These are phyloP conservation scores for Trichoderma sp. DNA, from an alignment of 2,329 filamentous ascomycete genomes.

Conservation along the genomic window DNA sequence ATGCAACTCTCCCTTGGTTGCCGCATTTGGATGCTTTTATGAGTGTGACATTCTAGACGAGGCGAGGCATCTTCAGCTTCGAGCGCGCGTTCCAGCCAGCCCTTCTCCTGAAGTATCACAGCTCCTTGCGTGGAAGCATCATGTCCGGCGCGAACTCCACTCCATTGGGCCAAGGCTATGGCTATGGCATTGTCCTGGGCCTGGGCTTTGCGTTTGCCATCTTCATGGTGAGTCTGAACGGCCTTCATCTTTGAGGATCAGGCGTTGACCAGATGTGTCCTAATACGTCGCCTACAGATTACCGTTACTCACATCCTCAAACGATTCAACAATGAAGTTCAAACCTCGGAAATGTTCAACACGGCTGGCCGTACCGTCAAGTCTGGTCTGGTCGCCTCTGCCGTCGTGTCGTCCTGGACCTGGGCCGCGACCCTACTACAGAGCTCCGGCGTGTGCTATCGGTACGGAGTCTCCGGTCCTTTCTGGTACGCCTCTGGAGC, in stretches of 20 bases:
- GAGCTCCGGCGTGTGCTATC: constrained; percentile 79
- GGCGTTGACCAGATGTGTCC: not conserved
- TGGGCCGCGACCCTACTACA: constrained; percentile 87
- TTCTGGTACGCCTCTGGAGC: constrained; percentile 70
- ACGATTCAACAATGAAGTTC: constrained; percentile 66
- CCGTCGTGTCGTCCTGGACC: constrained; percentile 92
- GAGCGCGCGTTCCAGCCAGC: not conserved
- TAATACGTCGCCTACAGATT: constrained; percentile 46
- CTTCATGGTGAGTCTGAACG: constrained; percentile 57
- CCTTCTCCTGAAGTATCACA: not conserved
- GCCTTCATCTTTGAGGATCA: not conserved
- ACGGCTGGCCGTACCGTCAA: constrained; percentile 89
- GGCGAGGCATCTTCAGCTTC: not conserved
- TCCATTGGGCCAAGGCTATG: constrained; percentile 63
- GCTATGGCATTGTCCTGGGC: constrained; percentile 78
- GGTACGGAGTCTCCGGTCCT: constrained; percentile 68
- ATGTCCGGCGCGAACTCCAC: constrained; percentile 32
- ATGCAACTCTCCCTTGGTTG: constrained; percentile 1
- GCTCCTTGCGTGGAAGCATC: not conserved
- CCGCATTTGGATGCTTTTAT: not conserved
- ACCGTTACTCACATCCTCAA: constrained; percentile 72
- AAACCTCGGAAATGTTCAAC: constrained; percentile 91
- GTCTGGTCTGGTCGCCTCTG: constrained; percentile 82
- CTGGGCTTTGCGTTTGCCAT: constrained; percentile 75
- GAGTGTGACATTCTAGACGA: not conserved